These are phyloP conservation scores for Pythium dissotocum DNA, from an alignment of 352 stramenopile species.

Conservation along the genomic window DNA sequence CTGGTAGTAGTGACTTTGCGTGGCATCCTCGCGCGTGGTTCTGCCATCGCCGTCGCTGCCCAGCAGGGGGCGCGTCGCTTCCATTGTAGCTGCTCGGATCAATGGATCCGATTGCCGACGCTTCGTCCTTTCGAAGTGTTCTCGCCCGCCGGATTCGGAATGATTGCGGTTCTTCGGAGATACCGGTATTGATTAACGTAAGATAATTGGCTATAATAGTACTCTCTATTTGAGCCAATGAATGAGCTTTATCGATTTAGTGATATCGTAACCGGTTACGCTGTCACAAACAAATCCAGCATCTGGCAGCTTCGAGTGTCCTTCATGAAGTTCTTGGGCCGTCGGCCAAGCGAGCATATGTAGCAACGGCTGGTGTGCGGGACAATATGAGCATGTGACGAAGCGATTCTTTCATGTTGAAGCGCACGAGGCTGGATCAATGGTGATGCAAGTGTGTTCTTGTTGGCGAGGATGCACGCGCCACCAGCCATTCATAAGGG, in stretches of 20 bases:
- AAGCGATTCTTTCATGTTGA: background rate
- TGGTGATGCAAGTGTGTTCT: too few relatives aligned
- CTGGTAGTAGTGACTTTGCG: constrained; percentile 18
- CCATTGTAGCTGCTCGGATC: constrained; percentile 24
- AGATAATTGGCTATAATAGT: background rate
- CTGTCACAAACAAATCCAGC: background rate
- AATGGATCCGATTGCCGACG: background rate
- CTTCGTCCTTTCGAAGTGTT: background rate
- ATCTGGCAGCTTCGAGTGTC: background rate
- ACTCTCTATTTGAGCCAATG: constrained; percentile 4
- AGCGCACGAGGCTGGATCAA: background rate
- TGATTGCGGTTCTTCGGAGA: constrained; percentile 14
- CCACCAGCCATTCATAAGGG: too few relatives aligned
- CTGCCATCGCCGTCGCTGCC: constrained; percentile 36
- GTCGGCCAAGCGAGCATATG: background rate
- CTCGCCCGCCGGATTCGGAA: background rate
- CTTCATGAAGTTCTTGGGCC: background rate
- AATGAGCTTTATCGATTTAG: background rate
- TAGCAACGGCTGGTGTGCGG: background rate
- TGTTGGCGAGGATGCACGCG: too few relatives aligned
- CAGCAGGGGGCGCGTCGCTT: constrained; percentile 53
- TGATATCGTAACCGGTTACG: constrained; percentile 1
- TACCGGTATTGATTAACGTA: background rate
- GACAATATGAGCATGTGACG: constrained; percentile 1
- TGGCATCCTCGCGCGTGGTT: constrained; percentile 25